Percentiles rank a stretch among this genome's conserved stretches.
These are phyloP conservation scores for Aspergillus pseudonomiae DNA, from an alignment of 2,329 filamentous ascomycete genomes.

Conservation along the genomic window DNA sequence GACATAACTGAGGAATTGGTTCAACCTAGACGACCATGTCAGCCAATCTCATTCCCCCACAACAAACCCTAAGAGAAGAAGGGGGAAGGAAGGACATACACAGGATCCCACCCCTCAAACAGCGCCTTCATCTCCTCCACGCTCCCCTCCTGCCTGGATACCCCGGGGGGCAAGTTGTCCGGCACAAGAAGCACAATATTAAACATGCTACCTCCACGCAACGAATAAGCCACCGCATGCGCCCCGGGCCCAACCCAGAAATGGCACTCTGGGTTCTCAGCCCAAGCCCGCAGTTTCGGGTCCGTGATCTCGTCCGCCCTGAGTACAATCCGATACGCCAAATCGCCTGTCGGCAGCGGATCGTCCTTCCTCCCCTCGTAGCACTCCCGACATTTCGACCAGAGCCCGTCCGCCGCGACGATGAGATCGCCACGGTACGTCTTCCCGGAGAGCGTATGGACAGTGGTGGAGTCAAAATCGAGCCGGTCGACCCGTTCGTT, in stretches of 20 bases:
- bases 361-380: constrained; percentile 52
- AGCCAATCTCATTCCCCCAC: neutral
- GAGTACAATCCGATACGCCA: constrained; percentile 67
- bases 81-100: constrained; percentile 22
- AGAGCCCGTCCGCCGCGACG: constrained; percentile 66
- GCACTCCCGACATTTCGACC: constrained; percentile 59
- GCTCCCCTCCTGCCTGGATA: constrained; percentile 56
- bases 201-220: constrained; percentile 62
- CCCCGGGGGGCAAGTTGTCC: constrained; percentile 61
- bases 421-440: constrained; percentile 57
- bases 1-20: constrained; percentile 53
- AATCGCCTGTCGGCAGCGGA: constrained; percentile 63
- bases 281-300: constrained; percentile 54
- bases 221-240: constrained; percentile 63
- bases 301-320: constrained; percentile 55
- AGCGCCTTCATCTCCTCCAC: constrained; percentile 63
- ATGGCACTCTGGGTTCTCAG: constrained; percentile 56
- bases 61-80: neutral
- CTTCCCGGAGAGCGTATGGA: constrained; percentile 47
- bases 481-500: constrained; percentile 52
- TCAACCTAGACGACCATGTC: constrained; percentile 27
- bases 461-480: constrained; percentile 31
- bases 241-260: constrained; percentile 67
- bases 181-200: constrained; percentile 69
- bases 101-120: constrained; percentile 68